Evolutionary conservation across 257 asterid species (phyloP).

Genomic region (Rehmannia glutinosa): DNA sequence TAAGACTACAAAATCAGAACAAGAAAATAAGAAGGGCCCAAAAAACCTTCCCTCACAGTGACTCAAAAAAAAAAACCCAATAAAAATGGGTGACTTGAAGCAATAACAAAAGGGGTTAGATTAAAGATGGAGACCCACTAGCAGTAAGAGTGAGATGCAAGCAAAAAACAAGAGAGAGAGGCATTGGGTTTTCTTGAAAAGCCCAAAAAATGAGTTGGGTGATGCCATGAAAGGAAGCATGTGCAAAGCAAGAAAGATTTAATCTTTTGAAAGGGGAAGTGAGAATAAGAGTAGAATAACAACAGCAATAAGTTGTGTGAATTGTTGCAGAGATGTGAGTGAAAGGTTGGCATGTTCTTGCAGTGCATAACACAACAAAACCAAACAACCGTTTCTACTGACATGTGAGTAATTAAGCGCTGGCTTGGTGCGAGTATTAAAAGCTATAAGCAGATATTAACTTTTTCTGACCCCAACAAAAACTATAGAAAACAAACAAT

Average conservation of each 20-base stretch:
- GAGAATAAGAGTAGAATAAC: conserved; percentile 14
- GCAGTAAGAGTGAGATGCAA: conserved; percentile 66
- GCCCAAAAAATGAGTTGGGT: conserved; percentile 25
- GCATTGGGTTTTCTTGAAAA: conserved; percentile 29
- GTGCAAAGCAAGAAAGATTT: conserved; percentile 17
- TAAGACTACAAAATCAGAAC: conserved; percentile 20
- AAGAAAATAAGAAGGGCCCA: conserved; percentile 18
- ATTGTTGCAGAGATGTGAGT: conserved; percentile 21
- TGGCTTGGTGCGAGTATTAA: conserved; percentile 23
- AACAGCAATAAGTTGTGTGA: conserved; percentile 12
- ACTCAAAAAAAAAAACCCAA: conserved; percentile 18
- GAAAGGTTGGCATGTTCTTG: conserved; percentile 47
- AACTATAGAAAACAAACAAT: conserved; percentile 15
- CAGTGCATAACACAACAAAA: conserved; percentile 12
- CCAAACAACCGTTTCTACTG: conserved; percentile 50
- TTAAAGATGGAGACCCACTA: conserved; percentile 55
- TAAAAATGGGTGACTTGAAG: conserved; percentile 43
- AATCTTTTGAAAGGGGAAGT: conserved; percentile 12
- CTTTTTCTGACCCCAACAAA: conserved; percentile 8
- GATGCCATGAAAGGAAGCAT: conserved; percentile 31
- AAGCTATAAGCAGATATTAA: conserved; percentile 33
- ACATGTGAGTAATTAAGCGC: conserved; percentile 49
- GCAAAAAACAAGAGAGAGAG: conserved; percentile 34
- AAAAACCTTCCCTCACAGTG: background rate
- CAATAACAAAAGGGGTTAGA: conserved; percentile 38